Conservation (phyloP, 169 alveolate genomes). For the Babesia bigemina region DNA sequence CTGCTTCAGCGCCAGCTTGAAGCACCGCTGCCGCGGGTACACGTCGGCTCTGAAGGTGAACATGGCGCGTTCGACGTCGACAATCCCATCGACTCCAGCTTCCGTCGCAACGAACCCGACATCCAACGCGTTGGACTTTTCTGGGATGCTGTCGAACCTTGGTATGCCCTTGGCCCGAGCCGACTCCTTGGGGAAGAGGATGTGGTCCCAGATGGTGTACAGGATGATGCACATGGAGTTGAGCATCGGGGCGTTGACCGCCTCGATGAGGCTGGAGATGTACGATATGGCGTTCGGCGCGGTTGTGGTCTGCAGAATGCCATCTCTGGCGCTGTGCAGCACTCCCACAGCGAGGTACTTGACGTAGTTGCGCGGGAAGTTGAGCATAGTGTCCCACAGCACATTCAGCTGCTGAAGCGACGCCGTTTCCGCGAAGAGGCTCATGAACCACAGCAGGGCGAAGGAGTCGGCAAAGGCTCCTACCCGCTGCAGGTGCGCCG, state of each 20-base stretch:
- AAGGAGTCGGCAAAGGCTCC: constrained; percentile 66
- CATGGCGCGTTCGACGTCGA: constrained; percentile 30
- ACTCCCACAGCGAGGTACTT: constrained; percentile 54
- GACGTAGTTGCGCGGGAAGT: constrained; percentile 42
- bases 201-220: constrained; percentile 32
- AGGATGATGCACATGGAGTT: constrained; percentile 18
- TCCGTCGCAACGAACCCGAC: neutral
- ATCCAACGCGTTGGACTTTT: neutral
- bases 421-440: constrained; percentile 46
- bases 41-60: constrained; percentile 44
- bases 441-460: constrained; percentile 68
- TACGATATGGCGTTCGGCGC: constrained; percentile 50
- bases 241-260: constrained; percentile 61
- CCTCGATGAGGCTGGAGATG: constrained; percentile 44
- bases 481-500: constrained; percentile 40
- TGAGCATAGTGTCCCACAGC: constrained; percentile 50
- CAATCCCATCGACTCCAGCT: neutral
- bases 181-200: constrained; percentile 30
- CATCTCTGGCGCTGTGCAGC: constrained; percentile 40
- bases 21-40: constrained; percentile 55
- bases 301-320: constrained; percentile 21
- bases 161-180: neutral
- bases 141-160: neutral
- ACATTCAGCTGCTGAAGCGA: constrained; percentile 39
- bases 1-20: constrained; percentile 39